Base-by-base conservation (phyloP, 192 early-diverging fungal species). In the Mortierella alpina region DNA sequence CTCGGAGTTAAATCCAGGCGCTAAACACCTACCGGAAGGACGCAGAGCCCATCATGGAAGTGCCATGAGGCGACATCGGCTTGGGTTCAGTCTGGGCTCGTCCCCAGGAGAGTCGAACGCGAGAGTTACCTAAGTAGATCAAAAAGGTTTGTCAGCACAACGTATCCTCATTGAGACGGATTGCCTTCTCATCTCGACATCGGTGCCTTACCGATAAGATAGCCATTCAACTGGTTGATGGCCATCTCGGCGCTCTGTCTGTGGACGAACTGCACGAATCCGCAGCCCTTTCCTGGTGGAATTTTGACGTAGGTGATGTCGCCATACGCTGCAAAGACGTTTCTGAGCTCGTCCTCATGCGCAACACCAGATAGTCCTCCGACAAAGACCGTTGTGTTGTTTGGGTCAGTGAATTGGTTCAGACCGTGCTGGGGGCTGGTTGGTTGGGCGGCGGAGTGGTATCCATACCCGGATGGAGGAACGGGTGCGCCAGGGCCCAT, bases 341-440 rank as follows among this genome's bases (percentile, higher is more conserved):
- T 70, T 50, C 80, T 68, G 60, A 99, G 87, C 66, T 98, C 96
- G 58, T 96, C 93, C 72, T 98, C 96, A 52, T 88, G 87, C 10
- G 94, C 91, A 8, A 89, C 83, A 50, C 93, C 87, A 52, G 88
- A 92, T 44, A 99, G 83, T 11, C 97, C 97, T 41, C 98, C 98
- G 23, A 99, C 95, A 88, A 99, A 99, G n/a, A 99, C 95, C 6
- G 98, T 99, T 1, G 96, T 98, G 85, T 98, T 98, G 81, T 87
- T 92, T 44, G 95, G 95, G 75, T 98, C 96, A 6, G 84, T 88
- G 55, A 74, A 89, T 60, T 84, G 81, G 40, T 74, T 87, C 23
- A 68, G n/a, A 5, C 68, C 45, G 6, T 73, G 68, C 50, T 84
- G 83, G 39, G 66, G 70, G 15, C 69, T 71, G 12, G 66, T 70